Evolutionary conservation across 2,329 filamentous ascomycete species (phyloP).

Genomic region (Iodosphaeria phyllophila): DNA sequence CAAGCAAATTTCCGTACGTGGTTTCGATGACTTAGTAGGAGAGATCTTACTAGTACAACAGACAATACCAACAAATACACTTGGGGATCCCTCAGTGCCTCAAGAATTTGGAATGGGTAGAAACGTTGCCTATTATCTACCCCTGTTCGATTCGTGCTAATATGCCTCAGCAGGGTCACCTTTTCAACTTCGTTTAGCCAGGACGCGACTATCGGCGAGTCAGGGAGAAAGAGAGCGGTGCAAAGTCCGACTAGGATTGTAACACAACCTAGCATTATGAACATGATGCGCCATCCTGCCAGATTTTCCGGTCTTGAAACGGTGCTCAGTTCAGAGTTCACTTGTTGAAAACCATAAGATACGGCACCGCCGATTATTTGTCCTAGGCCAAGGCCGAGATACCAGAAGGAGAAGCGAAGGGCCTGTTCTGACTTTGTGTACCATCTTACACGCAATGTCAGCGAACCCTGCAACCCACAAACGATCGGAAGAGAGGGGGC

Average conservation of each 20-base stretch:
- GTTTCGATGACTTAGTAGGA: too few relatives aligned
- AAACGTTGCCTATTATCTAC: slow-evolving; percentile 4
- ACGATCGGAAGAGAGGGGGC: too few relatives aligned
- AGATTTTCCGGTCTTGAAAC: too few relatives aligned
- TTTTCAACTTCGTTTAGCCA: slow-evolving; percentile 2
- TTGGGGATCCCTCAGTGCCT: slow-evolving; percentile 3
- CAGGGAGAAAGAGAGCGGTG: slow-evolving; percentile 3
- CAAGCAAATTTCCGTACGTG: too few relatives aligned
- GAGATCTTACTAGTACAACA: too few relatives aligned
- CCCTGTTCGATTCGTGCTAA: slow-evolving; percentile 3
- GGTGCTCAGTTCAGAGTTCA: slow-evolving; percentile 10
- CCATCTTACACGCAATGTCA: too few relatives aligned
- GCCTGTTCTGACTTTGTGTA: slow-evolving; percentile 55
- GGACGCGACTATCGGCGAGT: slow-evolving; percentile 3
- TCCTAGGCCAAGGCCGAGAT: slow-evolving; percentile 36
- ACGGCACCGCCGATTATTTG: slow-evolving; percentile 29
- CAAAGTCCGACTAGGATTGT: slow-evolving; percentile 2
- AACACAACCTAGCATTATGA: too few relatives aligned
- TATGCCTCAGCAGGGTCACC: slow-evolving; percentile 2
- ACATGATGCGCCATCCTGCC: slow-evolving; percentile 28
- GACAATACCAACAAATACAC: slow-evolving; percentile 2
- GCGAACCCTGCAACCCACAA: too few relatives aligned
- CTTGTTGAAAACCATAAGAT: slow-evolving; percentile 33
- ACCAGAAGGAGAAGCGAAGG: slow-evolving; percentile 44
- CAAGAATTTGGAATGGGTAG: slow-evolving; percentile 2